phyloP scores from a whole-genome alignment of 2,329 filamentous ascomycete genomes.

The Microsporum ferrugineum region DNA sequence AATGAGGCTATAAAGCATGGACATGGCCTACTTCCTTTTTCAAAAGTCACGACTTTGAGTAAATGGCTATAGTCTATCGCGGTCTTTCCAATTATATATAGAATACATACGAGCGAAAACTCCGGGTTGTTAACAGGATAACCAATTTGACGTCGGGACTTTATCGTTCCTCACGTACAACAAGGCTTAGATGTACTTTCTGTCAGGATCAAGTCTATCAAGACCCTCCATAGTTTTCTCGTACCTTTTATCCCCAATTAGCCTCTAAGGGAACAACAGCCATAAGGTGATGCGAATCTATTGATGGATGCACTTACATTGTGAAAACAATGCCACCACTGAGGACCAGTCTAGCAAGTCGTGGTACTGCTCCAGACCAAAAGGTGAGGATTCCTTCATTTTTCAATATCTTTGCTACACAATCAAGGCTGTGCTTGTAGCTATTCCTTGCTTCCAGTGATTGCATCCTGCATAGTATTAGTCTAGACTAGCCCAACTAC shows the following conservation, averaged over 20 bases:
- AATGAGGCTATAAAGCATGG: too few relatives aligned
- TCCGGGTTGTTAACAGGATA: not conserved
- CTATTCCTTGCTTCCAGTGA: slow-evolving; percentile 69
- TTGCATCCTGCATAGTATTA: slow-evolving; percentile 59
- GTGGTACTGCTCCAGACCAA: slow-evolving; percentile 85
- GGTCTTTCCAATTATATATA: not conserved
- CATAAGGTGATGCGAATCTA: not conserved
- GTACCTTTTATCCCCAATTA: slow-evolving; percentile 41
- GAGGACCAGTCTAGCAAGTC: slow-evolving; percentile 71
- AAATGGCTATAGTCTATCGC: not conserved
- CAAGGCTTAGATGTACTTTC: slow-evolving; percentile 57
- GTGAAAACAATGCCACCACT: slow-evolving; percentile 97
- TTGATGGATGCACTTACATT: slow-evolving; percentile 45
- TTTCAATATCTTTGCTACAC: slow-evolving; percentile 70
- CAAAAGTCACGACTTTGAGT: not conserved
- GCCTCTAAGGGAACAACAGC: not conserved
- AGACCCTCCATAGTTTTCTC: slow-evolving; percentile 92
- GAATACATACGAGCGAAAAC: not conserved
- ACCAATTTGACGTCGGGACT: not conserved
- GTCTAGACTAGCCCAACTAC: not conserved
- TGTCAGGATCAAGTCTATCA: slow-evolving; percentile 67
- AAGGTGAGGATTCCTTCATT: slow-evolving; percentile 83
- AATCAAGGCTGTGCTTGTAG: slow-evolving; percentile 82
- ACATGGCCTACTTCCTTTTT: not conserved
- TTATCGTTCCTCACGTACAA: not conserved